These are phyloP conservation scores for Tolypocladium sp. DNA, from an alignment of 2,329 filamentous ascomycete species.

Conservation along the genomic window DNA sequence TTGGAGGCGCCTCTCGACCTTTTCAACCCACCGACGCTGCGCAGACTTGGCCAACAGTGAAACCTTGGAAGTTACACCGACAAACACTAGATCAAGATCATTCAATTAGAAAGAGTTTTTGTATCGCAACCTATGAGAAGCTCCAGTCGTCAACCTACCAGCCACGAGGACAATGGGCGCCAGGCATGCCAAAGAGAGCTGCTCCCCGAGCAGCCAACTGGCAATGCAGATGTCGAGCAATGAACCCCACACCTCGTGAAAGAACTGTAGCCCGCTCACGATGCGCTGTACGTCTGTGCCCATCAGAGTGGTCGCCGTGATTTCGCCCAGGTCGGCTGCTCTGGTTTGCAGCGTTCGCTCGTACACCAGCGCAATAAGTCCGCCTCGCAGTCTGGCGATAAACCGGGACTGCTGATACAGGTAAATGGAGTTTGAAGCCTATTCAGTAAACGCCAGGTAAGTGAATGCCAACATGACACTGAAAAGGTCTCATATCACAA, in stretches of 20 bases:
- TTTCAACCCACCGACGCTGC: neutral
- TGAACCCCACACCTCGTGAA: neutral
- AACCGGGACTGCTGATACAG: neutral
- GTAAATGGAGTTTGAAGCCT: neutral
- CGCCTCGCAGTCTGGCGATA: neutral
- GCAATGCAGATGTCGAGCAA: neutral
- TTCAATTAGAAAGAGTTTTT: neutral
- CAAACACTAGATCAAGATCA: neutral
- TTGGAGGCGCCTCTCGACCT: neutral
- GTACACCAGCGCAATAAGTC: neutral
- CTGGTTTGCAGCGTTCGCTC: neutral
- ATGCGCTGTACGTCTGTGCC: neutral
- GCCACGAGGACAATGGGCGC: neutral
- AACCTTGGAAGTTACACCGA: neutral
- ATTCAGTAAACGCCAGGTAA: too few species aligned
- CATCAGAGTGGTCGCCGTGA: neutral
- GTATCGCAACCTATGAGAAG: neutral
- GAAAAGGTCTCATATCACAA: neutral
- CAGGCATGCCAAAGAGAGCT: neutral
- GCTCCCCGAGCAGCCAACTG: neutral
- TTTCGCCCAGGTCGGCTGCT: neutral
- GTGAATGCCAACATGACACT: neutral
- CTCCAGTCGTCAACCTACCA: neutral
- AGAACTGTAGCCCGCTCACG: neutral
- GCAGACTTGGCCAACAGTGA: neutral